Conservation (phyloP, 768 basidiomycete genomes). For the Russula olivacea region DNA sequence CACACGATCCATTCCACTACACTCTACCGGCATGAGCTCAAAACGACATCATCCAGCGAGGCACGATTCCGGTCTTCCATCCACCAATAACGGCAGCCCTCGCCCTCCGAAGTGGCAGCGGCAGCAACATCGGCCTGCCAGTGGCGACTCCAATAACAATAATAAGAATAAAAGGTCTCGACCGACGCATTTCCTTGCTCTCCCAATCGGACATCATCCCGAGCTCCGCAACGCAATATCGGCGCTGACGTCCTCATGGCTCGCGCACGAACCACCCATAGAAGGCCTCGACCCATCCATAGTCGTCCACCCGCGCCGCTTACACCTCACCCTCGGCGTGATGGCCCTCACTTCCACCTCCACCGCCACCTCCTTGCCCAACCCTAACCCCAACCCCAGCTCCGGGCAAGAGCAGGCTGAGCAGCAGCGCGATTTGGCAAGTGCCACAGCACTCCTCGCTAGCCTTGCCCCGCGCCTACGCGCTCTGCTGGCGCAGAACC, state of each 20-base stretch:
- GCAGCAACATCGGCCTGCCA: neutral
- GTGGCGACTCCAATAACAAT: neutral
- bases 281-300: conserved; percentile 56
- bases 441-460: conserved; percentile 29
- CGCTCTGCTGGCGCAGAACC: conserved; percentile 34
- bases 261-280: conserved; percentile 31
- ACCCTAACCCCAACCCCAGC: neutral
- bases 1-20: neutral
- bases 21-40: neutral
- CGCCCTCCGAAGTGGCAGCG: neutral
- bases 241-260: conserved; percentile 31
- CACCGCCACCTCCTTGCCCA: neutral
- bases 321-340: conserved; percentile 72
- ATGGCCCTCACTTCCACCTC: conserved; percentile 44
- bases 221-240: conserved; percentile 29
- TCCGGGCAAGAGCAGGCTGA: neutral
- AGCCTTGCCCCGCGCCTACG: conserved; percentile 36
- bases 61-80: neutral
- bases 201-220: conserved; percentile 31
- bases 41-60: neutral
- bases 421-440: conserved; percentile 22
- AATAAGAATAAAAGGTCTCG: neutral
- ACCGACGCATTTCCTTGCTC: conserved; percentile 21
- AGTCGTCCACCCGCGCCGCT: conserved; percentile 48
- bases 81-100: neutral